phyloP scores from a whole-genome alignment of 1,284 basidiomycete species.

The Moesziomyces sp. region DNA sequence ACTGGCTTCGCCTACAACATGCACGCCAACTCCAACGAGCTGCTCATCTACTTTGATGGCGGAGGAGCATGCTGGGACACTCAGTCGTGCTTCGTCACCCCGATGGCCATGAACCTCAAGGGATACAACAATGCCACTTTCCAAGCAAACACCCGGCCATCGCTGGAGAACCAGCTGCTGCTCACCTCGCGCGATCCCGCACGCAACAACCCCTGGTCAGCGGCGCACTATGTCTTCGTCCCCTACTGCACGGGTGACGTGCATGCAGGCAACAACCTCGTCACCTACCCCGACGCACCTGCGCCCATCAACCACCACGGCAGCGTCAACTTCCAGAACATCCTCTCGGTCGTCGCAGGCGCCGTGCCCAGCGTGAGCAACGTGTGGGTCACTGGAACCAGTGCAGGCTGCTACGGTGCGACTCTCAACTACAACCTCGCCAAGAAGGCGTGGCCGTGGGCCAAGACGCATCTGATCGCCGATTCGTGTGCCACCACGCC shows the following conservation, averaged over 20 bases:
- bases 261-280: conserved; percentile 19
- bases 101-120: conserved; percentile 12
- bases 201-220: conserved; percentile 18
- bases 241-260: conserved; percentile 37
- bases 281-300: conserved; percentile 22
- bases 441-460: conserved; percentile 17
- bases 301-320: conserved; percentile 35
- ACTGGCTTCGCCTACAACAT: conserved; percentile 30
- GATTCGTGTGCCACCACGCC: conserved; percentile 31
- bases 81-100: conserved; percentile 19
- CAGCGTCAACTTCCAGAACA: conserved; percentile 23
- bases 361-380: conserved; percentile 12
- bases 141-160: neutral
- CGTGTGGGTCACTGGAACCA: conserved; percentile 24
- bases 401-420: conserved; percentile 37
- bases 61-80: conserved; percentile 36
- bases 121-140: conserved; percentile 26
- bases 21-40: conserved; percentile 19
- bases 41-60: conserved; percentile 26
- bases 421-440: conserved; percentile 25
- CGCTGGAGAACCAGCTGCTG: conserved; percentile 16
- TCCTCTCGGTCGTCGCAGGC: conserved; percentile 5
- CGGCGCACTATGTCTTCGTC: conserved; percentile 23
- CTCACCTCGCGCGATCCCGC: conserved; percentile 26
- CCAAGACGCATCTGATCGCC: conserved; percentile 23